Percentiles rank a stretch among this genome's conserved stretches.
These are phyloP conservation scores for Blastobotrys buckinghamii DNA, from an alignment of 1,139 yeast species.

Conservation along the genomic window DNA sequence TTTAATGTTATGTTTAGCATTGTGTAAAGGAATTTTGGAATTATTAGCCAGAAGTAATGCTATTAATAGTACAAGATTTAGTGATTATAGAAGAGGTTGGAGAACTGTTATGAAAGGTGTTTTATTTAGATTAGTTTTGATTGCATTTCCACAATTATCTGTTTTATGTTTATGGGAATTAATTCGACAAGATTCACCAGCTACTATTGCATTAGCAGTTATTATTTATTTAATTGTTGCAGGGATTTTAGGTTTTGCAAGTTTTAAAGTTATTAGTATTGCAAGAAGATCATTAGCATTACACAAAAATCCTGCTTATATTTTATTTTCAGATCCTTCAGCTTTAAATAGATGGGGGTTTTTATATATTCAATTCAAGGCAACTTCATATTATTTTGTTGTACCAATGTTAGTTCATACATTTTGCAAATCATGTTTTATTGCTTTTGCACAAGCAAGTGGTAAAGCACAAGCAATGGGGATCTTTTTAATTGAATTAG, in stretches of 20 bases:
- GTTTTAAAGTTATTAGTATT: slow-evolving; percentile 58
- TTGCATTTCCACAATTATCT: slow-evolving; percentile 82
- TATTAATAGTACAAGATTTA: slow-evolving; percentile 55
- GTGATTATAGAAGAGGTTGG: slow-evolving; percentile 80
- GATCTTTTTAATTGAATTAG: slow-evolving; percentile 67
- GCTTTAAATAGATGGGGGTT: slow-evolving; percentile 88
- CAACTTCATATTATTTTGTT: slow-evolving; percentile 81
- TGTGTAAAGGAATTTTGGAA: slow-evolving; percentile 73
- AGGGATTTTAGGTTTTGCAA: slow-evolving; percentile 65
- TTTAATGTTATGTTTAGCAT: slow-evolving; percentile 55
- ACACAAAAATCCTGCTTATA: slow-evolving; percentile 88
- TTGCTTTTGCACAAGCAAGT: slow-evolving; percentile 73
- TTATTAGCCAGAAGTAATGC: slow-evolving; percentile 54
- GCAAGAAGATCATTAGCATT: slow-evolving; percentile 68
- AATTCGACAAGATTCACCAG: slow-evolving; percentile 75
- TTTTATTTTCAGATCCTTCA: slow-evolving; percentile 76
- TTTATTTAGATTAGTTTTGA: slow-evolving; percentile 68
- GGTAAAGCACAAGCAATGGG: slow-evolving; percentile 81
- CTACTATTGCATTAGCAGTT: slow-evolving; percentile 71
- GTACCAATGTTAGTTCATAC: slow-evolving; percentile 58
- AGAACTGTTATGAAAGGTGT: slow-evolving; percentile 78
- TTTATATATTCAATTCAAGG: slow-evolving; percentile 84
- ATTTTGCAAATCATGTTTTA: slow-evolving; percentile 70
- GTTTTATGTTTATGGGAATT: slow-evolving; percentile 87
- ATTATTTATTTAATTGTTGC: slow-evolving; percentile 54